Evolutionary conservation across 257 asterid species (phyloP).

Genomic region (Echites panduratus): DNA sequence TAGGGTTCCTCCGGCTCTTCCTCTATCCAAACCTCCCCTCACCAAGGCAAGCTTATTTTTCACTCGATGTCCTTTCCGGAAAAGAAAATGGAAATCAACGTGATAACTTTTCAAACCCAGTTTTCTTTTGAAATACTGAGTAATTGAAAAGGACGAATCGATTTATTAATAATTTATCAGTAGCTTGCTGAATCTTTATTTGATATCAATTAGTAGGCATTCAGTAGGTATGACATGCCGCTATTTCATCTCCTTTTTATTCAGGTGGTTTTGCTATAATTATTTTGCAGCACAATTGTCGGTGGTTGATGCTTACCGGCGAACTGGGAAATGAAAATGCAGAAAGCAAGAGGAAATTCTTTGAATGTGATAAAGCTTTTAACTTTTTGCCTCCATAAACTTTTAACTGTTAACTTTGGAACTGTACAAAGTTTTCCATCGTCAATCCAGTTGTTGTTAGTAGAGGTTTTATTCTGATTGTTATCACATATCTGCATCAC

Average conservation of each 20-base stretch:
- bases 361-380: neutral
- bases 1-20: slow-evolving; percentile 63
- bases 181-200: neutral
- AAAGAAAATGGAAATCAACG: neutral
- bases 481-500: neutral
- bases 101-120: neutral
- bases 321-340: neutral
- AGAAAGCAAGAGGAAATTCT: neutral
- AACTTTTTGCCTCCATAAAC: neutral
- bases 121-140: neutral
- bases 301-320: neutral
- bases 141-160: neutral
- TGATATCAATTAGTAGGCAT: neutral
- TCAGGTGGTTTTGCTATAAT: neutral
- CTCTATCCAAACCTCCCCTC: slow-evolving; percentile 53
- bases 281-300: neutral
- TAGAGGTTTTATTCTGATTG: neutral
- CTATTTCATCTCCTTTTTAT: neutral
- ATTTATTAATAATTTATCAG: neutral
- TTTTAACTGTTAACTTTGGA: neutral
- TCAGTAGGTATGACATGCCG: neutral
- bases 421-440: neutral
- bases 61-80: neutral
- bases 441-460: neutral
- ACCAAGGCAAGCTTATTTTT: slow-evolving; percentile 39